phyloP scores from a whole-genome alignment of 305 asterid species.

The Stenogyne calaminthoides region DNA sequence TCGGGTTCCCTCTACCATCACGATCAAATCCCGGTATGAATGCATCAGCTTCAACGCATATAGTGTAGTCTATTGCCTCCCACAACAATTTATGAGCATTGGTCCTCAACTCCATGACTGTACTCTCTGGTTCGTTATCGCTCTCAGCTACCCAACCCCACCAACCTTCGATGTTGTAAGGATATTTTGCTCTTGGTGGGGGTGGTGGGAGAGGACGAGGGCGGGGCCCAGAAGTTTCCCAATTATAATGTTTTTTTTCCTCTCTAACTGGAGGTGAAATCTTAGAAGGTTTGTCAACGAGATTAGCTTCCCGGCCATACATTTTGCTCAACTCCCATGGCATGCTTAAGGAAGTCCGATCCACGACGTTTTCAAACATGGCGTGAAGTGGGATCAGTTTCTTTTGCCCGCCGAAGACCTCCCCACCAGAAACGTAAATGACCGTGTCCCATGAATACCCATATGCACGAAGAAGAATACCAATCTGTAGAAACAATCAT shows the following conservation, averaged over 20 bases:
- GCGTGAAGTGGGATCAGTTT: conserved; percentile 92
- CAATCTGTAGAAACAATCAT: conserved; percentile 53
- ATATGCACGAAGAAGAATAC: conserved; percentile 90
- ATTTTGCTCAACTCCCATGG: conserved; percentile 72
- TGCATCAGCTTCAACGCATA: conserved; percentile 85
- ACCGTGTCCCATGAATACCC: conserved; percentile 90
- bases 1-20: conserved; percentile 90
- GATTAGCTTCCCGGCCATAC: conserved; percentile 90
- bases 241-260: conserved; percentile 46
- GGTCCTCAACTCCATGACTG: conserved; percentile 87
- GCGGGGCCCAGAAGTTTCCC: conserved; percentile 75
- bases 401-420: conserved; percentile 96
- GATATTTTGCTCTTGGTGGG: conserved; percentile 76
- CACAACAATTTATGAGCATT: conserved; percentile 89
- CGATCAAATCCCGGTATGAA: conserved; percentile 89
- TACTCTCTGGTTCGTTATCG: conserved; percentile 92
- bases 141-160: conserved; percentile 99
- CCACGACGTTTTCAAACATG: conserved; percentile 92
- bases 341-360: conserved; percentile 81
- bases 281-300: conserved; percentile 55
- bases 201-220: conserved; percentile 99
- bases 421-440: conserved; percentile 91
- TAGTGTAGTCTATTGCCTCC: conserved; percentile 90
- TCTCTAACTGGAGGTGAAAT: conserved; percentile 49
- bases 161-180: conserved; percentile 98